These are phyloP conservation scores for Naumovozyma baii DNA, from an alignment of 805 yeast genomes.

Conservation along the genomic window DNA sequence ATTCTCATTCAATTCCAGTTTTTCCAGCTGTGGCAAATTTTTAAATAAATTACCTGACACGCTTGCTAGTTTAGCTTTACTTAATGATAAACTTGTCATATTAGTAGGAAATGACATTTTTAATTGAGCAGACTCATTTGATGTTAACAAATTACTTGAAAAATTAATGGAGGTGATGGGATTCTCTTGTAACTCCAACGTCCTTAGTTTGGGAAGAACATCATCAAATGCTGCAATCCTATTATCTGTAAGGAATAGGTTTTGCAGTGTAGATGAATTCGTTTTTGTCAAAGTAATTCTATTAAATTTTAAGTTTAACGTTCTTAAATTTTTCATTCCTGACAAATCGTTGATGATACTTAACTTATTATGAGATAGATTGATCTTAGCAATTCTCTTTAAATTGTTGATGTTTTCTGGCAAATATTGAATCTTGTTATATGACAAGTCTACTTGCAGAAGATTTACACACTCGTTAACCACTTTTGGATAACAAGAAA, in stretches of 20 bases:
- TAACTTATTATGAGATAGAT: slow-evolving; percentile 65
- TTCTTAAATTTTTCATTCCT: slow-evolving; percentile 46
- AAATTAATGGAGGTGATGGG: slow-evolving; percentile 52
- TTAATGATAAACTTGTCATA: slow-evolving; percentile 63
- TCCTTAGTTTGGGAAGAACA: slow-evolving; percentile 50
- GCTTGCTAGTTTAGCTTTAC: slow-evolving; percentile 73
- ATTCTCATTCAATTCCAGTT: slow-evolving; percentile 68
- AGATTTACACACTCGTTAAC: slow-evolving; percentile 51
- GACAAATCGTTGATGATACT: slow-evolving; percentile 35
- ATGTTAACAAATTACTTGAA: slow-evolving; percentile 35
- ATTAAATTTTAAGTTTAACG: slow-evolving; percentile 73
- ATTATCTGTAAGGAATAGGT: slow-evolving; percentile 66
- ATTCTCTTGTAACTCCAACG: slow-evolving; percentile 68
- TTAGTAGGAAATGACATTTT: slow-evolving; percentile 42
- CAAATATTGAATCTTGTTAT: slow-evolving; percentile 54
- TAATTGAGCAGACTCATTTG: slow-evolving; percentile 45
- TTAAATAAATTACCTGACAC: slow-evolving; percentile 56
- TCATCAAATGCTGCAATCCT: slow-evolving; percentile 61
- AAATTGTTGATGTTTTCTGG: slow-evolving; percentile 56
- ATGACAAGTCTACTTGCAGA: slow-evolving; percentile 66
- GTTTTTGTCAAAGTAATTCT: slow-evolving; percentile 35
- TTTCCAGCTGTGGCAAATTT: slow-evolving; percentile 57
- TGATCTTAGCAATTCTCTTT: slow-evolving; percentile 53
- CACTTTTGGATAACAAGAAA: slow-evolving; percentile 53
- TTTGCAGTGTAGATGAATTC: slow-evolving; percentile 51